A percentile compares a stretch with the other conserved stretches of the same genome.
These are phyloP conservation scores for Inga leiocalycina DNA, from an alignment of 306 rosid species.

Conservation along the genomic window DNA sequence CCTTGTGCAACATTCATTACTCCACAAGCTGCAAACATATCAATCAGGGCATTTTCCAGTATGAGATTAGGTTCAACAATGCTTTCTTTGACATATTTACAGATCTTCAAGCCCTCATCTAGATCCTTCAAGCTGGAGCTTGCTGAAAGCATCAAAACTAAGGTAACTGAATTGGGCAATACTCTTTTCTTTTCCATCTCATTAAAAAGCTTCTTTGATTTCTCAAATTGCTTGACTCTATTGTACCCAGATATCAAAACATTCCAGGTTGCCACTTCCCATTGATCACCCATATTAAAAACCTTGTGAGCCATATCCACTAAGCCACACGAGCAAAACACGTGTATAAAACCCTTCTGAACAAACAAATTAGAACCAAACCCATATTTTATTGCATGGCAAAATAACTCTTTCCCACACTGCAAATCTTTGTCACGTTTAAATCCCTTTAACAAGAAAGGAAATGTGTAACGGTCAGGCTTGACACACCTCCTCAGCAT, in stretches of 20 bases:
- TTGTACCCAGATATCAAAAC: constrained; percentile 77
- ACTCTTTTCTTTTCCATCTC: constrained; percentile 67
- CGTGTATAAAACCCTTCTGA: constrained; percentile 70
- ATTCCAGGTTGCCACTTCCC: constrained; percentile 85
- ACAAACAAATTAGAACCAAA: constrained; percentile 65
- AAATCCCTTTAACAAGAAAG: constrained; percentile 78
- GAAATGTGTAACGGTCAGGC: constrained; percentile 77
- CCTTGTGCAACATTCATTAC: constrained; percentile 61
- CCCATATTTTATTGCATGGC: constrained; percentile 72
- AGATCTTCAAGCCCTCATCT: constrained; percentile 59
- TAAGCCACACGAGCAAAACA: constrained; percentile 59
- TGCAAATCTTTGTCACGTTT: constrained; percentile 34
- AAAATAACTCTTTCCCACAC: constrained; percentile 62
- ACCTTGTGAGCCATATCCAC: constrained; percentile 63
- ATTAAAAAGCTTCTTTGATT: constrained; percentile 65
- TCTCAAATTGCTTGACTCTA: constrained; percentile 56
- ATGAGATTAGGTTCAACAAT: constrained; percentile 53
- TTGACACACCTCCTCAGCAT: constrained; percentile 53
- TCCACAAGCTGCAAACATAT: constrained; percentile 81
- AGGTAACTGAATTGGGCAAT: constrained; percentile 68
- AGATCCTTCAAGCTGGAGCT: constrained; percentile 83
- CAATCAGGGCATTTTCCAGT: constrained; percentile 76
- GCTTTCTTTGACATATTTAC: constrained; percentile 44
- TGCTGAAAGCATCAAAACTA: constrained; percentile 73
- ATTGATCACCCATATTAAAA: constrained; percentile 50